Evolutionary conservation across 805 yeast genomes (phyloP).

Genomic region (Starmerella vitae): DNA sequence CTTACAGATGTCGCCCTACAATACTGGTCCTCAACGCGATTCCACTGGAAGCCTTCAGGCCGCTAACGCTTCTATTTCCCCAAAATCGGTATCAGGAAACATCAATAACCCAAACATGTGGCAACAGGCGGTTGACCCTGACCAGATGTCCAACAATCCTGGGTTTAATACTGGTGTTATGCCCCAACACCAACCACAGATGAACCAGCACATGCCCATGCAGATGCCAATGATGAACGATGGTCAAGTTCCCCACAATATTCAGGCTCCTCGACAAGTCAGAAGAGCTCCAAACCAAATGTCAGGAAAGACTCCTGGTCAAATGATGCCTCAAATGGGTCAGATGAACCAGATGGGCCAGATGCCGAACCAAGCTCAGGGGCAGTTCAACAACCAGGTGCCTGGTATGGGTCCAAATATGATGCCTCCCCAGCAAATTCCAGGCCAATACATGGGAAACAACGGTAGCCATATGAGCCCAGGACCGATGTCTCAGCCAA

Average conservation of each 20-base stretch:
- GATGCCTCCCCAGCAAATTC: neutral
- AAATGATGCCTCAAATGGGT: constrained; percentile 5
- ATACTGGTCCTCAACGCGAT: neutral
- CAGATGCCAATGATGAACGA: constrained; percentile 1
- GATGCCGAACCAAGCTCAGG: neutral
- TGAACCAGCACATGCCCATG: neutral
- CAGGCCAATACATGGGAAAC: neutral
- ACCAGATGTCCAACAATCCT: neutral
- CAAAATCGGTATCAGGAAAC: neutral
- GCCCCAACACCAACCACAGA: neutral
- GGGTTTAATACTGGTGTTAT: neutral
- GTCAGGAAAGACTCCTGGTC: neutral
- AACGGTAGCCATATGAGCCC: no score
- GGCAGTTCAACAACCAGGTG: neutral
- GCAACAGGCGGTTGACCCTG: neutral
- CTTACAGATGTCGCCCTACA: neutral
- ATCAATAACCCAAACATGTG: neutral
- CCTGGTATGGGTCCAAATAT: neutral
- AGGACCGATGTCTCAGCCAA: no score
- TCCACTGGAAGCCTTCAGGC: neutral
- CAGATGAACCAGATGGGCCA: constrained; percentile 2
- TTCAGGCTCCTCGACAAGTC: neutral
- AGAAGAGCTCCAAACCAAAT: neutral
- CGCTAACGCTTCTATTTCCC: neutral
- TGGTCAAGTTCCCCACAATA: neutral